A percentile compares a stretch with the other conserved stretches of the same genome.
Evolutionary conservation across 768 basidiomycete genomes (phyloP).

Genomic region (Vishniacozyma victoriae): DNA sequence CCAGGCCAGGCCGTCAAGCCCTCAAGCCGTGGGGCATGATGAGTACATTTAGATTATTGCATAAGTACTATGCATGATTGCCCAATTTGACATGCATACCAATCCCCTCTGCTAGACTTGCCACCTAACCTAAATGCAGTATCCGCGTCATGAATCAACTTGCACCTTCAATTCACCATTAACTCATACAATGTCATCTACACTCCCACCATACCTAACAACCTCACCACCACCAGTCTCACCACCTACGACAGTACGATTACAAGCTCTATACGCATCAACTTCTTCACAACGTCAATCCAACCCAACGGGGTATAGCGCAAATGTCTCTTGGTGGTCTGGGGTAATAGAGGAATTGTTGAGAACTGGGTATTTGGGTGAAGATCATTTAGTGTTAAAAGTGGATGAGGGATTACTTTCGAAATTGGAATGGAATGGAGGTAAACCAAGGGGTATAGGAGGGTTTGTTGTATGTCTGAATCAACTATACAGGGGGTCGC

Average conservation of each 20-base stretch:
- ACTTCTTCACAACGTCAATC: constrained; percentile 74
- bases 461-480: constrained; percentile 45
- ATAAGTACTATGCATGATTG: no score
- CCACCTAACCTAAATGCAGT: no score
- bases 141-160: no score
- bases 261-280: constrained; percentile 71
- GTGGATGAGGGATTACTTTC: constrained; percentile 33
- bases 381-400: constrained; percentile 30
- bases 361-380: constrained; percentile 27
- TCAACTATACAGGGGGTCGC: no score
- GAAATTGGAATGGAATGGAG: constrained; percentile 30
- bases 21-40: no score
- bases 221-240: constrained; percentile 18
- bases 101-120: no score
- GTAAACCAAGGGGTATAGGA: constrained; percentile 39
- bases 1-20: no score
- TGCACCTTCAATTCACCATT: no score
- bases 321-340: constrained; percentile 82
- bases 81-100: no score
- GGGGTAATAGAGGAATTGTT: constrained; percentile 29
- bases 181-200: background rate
- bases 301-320: constrained; percentile 73
- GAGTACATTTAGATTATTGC: no score
- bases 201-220: constrained; percentile 16
- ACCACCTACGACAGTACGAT: constrained; percentile 36